These are phyloP conservation scores for Cutaneotrichosporon curvatum DNA, from an alignment of 1,284 basidiomycete species.

Conservation along the genomic window DNA sequence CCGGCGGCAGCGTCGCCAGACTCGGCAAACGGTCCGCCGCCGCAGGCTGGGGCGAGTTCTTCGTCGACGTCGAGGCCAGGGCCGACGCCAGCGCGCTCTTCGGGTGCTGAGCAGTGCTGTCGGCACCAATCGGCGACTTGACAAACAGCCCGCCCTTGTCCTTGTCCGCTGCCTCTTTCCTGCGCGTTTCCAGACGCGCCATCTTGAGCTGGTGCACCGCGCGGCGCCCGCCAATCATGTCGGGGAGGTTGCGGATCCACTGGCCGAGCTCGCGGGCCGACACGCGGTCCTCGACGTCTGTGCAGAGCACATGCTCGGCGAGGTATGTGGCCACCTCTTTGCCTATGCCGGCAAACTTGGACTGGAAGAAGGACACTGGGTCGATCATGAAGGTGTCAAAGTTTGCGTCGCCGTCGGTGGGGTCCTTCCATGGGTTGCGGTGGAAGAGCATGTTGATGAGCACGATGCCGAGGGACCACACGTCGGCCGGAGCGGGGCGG, in stretches of 20 bases:
- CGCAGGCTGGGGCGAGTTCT: neutral
- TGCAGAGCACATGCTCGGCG: conserved; percentile 76
- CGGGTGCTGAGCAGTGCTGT: conserved; percentile 6
- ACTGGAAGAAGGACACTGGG: conserved; percentile 77
- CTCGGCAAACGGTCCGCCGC: neutral
- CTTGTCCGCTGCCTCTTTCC: conserved; percentile 10
- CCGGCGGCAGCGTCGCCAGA: conserved; percentile 9
- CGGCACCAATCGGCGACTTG: conserved; percentile 33
- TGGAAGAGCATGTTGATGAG: conserved; percentile 99
- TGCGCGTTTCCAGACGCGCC: conserved; percentile 26
- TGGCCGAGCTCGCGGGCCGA: conserved; percentile 74
- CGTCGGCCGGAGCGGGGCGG: conserved; percentile 87
- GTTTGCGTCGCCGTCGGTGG: conserved; percentile 64
- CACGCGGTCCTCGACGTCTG: conserved; percentile 56
- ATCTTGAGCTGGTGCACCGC: conserved; percentile 37
- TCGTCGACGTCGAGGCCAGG: conserved; percentile 3
- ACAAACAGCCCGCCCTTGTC: conserved; percentile 28
- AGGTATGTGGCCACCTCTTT: conserved; percentile 77
- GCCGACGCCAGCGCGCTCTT: conserved; percentile 35
- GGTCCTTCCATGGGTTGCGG: conserved; percentile 96
- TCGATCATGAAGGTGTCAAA: conserved; percentile 76
- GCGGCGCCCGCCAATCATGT: conserved; percentile 54
- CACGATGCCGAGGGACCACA: conserved; percentile 98
- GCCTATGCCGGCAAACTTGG: conserved; percentile 89
- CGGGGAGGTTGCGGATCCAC: conserved; percentile 76